phyloP scores from a whole-genome alignment of 108 stramenopile species.

The Skeletonema grethae region DNA sequence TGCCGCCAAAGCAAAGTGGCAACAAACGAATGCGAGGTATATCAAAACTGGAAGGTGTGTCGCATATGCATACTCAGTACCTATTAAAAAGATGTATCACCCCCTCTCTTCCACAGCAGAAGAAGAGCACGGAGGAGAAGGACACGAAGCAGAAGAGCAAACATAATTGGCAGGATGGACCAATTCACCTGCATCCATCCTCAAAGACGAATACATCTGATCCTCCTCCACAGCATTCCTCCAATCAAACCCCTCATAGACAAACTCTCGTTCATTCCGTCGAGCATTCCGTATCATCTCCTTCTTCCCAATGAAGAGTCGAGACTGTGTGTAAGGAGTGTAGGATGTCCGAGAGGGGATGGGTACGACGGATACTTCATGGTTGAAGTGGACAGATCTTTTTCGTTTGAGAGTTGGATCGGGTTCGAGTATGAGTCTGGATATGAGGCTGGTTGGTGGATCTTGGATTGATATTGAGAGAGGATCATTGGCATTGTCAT shows the following conservation, averaged over 20 bases:
- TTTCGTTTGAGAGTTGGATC: background rate
- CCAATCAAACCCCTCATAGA: constrained; percentile 64
- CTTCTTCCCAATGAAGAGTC: constrained; percentile 37
- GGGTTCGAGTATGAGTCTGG: background rate
- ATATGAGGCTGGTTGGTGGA: background rate
- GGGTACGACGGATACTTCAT: constrained; percentile 48
- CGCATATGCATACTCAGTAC: too few relatives aligned
- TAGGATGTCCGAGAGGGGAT: constrained; percentile 58
- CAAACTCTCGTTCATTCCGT: constrained; percentile 59
- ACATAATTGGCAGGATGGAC: constrained; percentile 19
- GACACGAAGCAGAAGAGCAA: background rate
- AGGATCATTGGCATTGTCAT: background rate
- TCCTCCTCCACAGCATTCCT: constrained; percentile 45
- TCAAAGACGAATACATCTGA: constrained; percentile 14
- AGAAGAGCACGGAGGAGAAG: background rate
- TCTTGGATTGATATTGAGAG: background rate
- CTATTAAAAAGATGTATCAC: too few relatives aligned
- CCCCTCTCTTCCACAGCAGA: too few relatives aligned
- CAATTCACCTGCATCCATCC: background rate
- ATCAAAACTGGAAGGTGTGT: background rate
- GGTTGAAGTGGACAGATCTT: background rate
- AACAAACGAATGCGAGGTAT: background rate
- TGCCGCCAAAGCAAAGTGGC: background rate
- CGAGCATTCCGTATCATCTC: constrained; percentile 47
- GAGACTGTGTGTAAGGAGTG: constrained; percentile 43